Evolutionary conservation across 75 land plant genomes (phyloP), one percentile per base, ranked within the genome.

Genomic region (Isoetes taiwanensis): DNA sequence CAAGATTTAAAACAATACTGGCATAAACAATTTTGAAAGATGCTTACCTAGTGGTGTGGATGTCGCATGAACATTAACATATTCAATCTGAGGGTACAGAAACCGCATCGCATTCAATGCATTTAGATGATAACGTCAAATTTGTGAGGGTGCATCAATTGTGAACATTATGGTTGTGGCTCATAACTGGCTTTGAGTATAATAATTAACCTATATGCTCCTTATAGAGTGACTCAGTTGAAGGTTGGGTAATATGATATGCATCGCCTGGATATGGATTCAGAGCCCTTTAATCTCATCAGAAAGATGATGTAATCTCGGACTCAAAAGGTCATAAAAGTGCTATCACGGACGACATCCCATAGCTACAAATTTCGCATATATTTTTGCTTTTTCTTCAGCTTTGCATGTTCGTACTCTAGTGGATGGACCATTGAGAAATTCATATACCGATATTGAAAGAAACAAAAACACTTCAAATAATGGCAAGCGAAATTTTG

Each of bases 341-440:
- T 37, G 39, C 10, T 14, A 37, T 37, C 10, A 10, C 10, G 39
- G 16, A 14, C 50, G 98, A 93, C 95, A 84, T 84, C 58, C 99
- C 99, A 82, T 94, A 94, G 29, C 99, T 95, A 11, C 90, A 76
- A 54, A 94, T 58, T 61, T 94, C 99, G 90, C 95, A 77, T 94
- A 94, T 24, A 94, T 76, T 61, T 78, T 84, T 52, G 99, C 99
- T 43, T 86, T 89, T 16, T 95, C 64, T 32, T 77, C 54, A n/a
- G n/a, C 40, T 64, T 66, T 37, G 99, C 99, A 84, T 94, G 99
- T 52, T 84, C 83, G 25, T 78, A 72, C 56, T 80, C 95, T 90
- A 50, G 2, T 41, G 24, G 53, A 33, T 25, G 34, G 20, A 10
- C 28, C 61, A 55, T 4, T 9, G 29, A 42, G 38, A 2, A 69